Base-by-base conservation (phyloP, 2,329 filamentous ascomycete genomes). In the Phoma sp. region DNA sequence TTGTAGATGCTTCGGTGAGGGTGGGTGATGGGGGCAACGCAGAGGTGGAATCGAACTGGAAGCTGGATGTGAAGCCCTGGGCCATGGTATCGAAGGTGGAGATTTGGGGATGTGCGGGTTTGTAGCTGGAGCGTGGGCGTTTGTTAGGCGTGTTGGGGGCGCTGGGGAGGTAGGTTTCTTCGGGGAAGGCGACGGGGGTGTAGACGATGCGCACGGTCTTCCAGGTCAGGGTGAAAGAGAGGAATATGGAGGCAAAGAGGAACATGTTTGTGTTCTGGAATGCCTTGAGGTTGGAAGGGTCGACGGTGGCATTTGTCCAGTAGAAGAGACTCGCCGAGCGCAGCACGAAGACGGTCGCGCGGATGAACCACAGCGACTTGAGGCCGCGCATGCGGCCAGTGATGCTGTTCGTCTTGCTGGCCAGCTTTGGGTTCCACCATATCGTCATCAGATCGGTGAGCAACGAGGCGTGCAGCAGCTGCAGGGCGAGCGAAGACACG, bases 391-490 rank as follows among this genome's bases (percentile, higher is more conserved):
- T 78, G 52, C 70, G 65, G 15, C 70, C 71, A 2, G 69, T 65
- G 84, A 86, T 58, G 77, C 81, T 25, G 80, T 84, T 69, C 83
- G 88, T 50, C 85, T 87, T 83, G 63, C 87, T 80, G 31, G 84
- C 81, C 61, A 90, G 84, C 55, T 82, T 83, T 0, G 87, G 87
- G 58, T 90, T 91, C 88, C 88, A 91, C 82, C 85, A 88, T 12
- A 82, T 74, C 3, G 85, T 82, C 17, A 82, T 63, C 2, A 85
- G 61, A 32, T 82, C 82, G 12, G 81, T 74, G 47, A 75, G 63
- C 19, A 88, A 73, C 19, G 82, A 67, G n/a, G 43, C 62, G 22
- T 58, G 46, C 24, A 70, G 58, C 19, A 67, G 33, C 17, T 50
- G 51, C 19, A 62, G 49, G 29, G 70, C 52, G 10, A 49, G 22